Evolutionary conservation across 352 stramenopile species (phyloP).

Genomic region (Globisporangium orthogonon): DNA sequence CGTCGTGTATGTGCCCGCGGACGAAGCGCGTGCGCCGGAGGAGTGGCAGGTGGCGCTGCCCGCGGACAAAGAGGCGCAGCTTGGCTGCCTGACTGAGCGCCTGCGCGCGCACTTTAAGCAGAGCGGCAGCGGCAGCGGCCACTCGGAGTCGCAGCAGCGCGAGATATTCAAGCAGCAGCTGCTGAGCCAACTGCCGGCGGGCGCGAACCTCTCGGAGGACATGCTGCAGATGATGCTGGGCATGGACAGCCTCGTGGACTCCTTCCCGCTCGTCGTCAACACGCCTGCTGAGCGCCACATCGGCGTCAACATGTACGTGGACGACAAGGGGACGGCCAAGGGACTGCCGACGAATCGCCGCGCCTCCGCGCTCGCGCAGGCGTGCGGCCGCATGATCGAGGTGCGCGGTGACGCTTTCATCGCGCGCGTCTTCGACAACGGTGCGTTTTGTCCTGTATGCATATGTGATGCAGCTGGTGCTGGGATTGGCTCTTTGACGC

Average conservation of each 20-base stretch:
- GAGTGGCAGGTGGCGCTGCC: conserved; percentile 69
- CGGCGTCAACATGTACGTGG: conserved; percentile 87
- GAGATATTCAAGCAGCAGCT: conserved; percentile 83
- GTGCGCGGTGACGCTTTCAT: conserved; percentile 86
- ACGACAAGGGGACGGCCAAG: conserved; percentile 88
- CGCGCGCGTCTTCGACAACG: conserved; percentile 83
- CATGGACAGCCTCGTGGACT: conserved; percentile 87
- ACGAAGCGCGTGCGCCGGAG: conserved; percentile 47
- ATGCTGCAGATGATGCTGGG: conserved; percentile 85
- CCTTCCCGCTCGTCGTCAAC: conserved; percentile 84
- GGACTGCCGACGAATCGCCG: conserved; percentile 68
- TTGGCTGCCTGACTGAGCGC: conserved; percentile 78
- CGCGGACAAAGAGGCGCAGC: conserved; percentile 69
- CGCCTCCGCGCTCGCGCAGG: conserved; percentile 74
- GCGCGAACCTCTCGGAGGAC: conserved; percentile 49
- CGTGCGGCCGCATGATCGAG: conserved; percentile 77
- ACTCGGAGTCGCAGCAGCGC: conserved; percentile 40
- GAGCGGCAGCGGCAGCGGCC: conserved; percentile 17
- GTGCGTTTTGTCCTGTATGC: conserved; percentile 21
- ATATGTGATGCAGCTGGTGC: background rate
- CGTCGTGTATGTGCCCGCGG: conserved; percentile 62
- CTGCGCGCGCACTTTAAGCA: conserved; percentile 76
- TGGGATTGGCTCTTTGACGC: background rate
- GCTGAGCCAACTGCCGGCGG: conserved; percentile 60
- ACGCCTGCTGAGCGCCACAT: conserved; percentile 58